Conservation (phyloP, 441 rosid genomes). For the Rhodomyrtus psidioides region DNA sequence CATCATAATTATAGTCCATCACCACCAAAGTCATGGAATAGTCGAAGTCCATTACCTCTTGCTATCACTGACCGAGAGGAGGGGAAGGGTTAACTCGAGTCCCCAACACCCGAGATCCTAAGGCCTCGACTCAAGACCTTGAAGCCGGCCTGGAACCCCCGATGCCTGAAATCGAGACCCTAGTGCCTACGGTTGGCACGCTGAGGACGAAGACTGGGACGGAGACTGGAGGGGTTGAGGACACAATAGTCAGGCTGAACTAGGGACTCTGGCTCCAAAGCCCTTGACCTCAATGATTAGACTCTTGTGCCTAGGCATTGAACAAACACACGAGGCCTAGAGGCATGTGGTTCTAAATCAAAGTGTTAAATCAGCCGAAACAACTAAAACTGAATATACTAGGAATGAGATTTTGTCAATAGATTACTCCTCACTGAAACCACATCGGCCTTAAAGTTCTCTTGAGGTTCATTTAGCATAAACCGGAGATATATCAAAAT, state of each 20-base stretch:
- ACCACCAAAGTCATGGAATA: too few relatives aligned
- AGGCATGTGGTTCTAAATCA: too few relatives aligned
- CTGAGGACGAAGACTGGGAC: accelerated
- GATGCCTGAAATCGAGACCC: accelerated
- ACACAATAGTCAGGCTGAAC: not conserved
- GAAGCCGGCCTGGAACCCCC: accelerated
- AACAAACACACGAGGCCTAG: too few relatives aligned
- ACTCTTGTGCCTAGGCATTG: too few relatives aligned
- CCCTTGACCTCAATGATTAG: too few relatives aligned
- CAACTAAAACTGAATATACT: not conserved
- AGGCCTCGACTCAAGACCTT: not conserved
- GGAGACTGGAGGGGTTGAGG: accelerated
- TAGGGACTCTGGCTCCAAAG: not conserved
- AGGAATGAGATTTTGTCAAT: not conserved
- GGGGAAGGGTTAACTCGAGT: not conserved
- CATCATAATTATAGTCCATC: too few relatives aligned
- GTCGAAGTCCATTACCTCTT: too few relatives aligned
- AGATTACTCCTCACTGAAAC: not conserved
- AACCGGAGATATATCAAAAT: not conserved
- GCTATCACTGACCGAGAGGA: not conserved
- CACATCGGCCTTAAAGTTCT: not conserved
- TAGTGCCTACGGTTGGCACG: not conserved
- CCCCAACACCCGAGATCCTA: accelerated
- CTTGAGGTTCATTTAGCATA: not conserved
- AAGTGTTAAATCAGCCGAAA: not conserved